phyloP scores from a whole-genome alignment of 306 rosid species.

The Alnus glutinosa region DNA sequence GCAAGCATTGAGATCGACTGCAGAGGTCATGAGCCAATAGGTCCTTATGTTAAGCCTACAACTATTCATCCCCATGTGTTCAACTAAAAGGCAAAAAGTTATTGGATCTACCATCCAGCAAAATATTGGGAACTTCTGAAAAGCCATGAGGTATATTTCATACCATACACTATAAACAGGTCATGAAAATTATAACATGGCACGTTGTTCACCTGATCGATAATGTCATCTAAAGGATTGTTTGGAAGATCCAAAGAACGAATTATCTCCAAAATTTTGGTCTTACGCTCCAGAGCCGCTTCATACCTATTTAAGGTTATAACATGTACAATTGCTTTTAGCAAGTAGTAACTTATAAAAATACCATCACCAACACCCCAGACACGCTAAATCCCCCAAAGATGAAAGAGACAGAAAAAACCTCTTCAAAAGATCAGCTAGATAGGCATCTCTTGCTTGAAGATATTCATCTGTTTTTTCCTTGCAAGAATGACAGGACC shows the following conservation, averaged over 20 bases:
- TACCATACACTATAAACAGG: background rate
- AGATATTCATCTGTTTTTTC: slow-evolving; percentile 91
- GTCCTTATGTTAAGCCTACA: background rate
- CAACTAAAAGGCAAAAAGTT: background rate
- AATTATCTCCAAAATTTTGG: slow-evolving; percentile 63
- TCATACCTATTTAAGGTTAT: slow-evolving; percentile 67
- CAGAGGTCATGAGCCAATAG: background rate
- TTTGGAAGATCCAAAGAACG: slow-evolving; percentile 94
- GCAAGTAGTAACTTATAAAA: background rate
- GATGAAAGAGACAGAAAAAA: slow-evolving; percentile 30
- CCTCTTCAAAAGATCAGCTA: slow-evolving; percentile 79
- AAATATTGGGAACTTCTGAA: background rate
- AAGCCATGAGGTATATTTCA: background rate
- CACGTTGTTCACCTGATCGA: slow-evolving; percentile 76
- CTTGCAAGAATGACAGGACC: slow-evolving; percentile 94
- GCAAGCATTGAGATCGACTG: background rate
- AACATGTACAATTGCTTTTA: slow-evolving; percentile 17
- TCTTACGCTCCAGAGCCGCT: slow-evolving; percentile 76
- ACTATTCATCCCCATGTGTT: background rate
- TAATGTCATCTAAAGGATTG: slow-evolving; percentile 94
- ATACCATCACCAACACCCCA: background rate
- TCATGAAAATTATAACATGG: slow-evolving; percentile 1
- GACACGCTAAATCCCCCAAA: slow-evolving; percentile 21
- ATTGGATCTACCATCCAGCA: background rate
- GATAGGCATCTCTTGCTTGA: slow-evolving; percentile 65